Evolutionary conservation across 768 basidiomycete genomes (phyloP), one percentile per base, ranked within the genome.

Genomic region (Imleria badia): DNA sequence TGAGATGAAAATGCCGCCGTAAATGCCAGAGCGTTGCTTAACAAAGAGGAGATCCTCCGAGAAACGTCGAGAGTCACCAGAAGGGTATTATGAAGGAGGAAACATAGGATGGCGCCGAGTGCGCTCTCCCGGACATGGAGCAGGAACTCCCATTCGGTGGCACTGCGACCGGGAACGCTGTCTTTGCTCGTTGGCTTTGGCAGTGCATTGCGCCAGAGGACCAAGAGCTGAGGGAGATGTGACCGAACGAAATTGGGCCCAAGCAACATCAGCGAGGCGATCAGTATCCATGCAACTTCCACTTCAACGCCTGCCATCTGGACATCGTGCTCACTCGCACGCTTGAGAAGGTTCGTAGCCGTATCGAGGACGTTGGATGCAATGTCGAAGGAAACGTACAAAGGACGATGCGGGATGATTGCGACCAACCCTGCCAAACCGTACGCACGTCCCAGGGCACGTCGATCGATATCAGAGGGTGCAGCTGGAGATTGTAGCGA

Each of bases 111-210:
- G 11, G 97, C 92, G 2, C 91, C 85, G 17, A 98, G 77, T 0
- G 96, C 92, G 60, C 86, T 87, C 72, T 97, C 95, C 22, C 96
- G 80, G 19, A 98, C 90, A 55, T 91, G 86, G 9, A 98, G 77
- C 3, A 99, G 77, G 73, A 98, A 99, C 35, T 81, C 79, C 94
- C 94, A 98, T 62, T 98, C 97, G 0, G 81, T 75, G 20, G 81
- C 75, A 26, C 85, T 82, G 30, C 94, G 77, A 17, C 84, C 84
- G 6, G 79, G 78, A 15, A 77, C 80, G 14, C 73, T 73, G 63
- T 98, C 96, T 69, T 97, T 97, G 63, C 81, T 88, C 0, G 92
- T 94, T 1, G 93, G 88, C 71, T 98, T 99, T 2, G 97, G 94
- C 0, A 99, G 78, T 2, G 96, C 94, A 62, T 99, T 99, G 31